phyloP scores from a whole-genome alignment of 495 filamentous ascomycete species.

The Penicillium ochrochloron region DNA sequence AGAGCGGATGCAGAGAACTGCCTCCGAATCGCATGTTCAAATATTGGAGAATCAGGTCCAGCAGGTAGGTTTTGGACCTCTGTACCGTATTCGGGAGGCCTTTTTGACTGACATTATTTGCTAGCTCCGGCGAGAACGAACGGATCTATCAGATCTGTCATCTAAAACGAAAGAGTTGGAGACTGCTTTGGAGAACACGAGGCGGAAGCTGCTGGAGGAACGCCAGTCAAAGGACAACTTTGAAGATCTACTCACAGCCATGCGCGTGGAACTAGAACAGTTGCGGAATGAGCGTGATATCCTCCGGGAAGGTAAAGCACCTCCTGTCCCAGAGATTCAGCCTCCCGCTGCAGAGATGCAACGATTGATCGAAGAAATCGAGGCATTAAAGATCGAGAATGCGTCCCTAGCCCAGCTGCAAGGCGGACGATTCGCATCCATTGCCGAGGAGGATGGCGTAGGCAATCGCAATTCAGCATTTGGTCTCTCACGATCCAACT shows the following conservation, averaged over 20 bases:
- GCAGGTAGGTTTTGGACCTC: constrained; percentile 43
- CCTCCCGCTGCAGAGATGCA: constrained; percentile 65
- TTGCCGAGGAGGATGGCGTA: constrained; percentile 62
- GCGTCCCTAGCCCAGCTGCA: constrained; percentile 56
- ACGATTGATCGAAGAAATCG: constrained; percentile 70
- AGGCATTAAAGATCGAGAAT: constrained; percentile 58
- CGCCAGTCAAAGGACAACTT: constrained; percentile 89
- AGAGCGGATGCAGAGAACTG: constrained; percentile 73
- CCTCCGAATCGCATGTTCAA: constrained; percentile 80
- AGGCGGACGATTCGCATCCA: constrained; percentile 60
- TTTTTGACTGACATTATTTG: constrained; percentile 7
- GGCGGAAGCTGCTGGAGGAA: constrained; percentile 82
- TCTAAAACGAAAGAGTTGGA: constrained; percentile 72
- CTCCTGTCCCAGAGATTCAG: constrained; percentile 70
- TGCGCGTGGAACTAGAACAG: constrained; percentile 80
- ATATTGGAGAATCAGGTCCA: constrained; percentile 77
- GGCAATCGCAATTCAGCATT: constrained; percentile 38
- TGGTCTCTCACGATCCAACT: constrained; percentile 65
- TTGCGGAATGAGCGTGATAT: constrained; percentile 89
- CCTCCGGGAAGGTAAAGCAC: constrained; percentile 83
- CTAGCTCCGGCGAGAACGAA: constrained; percentile 54
- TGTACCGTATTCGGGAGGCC: not conserved
- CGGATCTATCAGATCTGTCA: constrained; percentile 45
- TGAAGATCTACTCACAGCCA: constrained; percentile 83
- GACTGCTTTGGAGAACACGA: constrained; percentile 74